Percentiles rank a stretch among this genome's conserved stretches.
Conservation (phyloP, 2,329 filamentous ascomycete species). For the Nigrospora oryzae region DNA sequence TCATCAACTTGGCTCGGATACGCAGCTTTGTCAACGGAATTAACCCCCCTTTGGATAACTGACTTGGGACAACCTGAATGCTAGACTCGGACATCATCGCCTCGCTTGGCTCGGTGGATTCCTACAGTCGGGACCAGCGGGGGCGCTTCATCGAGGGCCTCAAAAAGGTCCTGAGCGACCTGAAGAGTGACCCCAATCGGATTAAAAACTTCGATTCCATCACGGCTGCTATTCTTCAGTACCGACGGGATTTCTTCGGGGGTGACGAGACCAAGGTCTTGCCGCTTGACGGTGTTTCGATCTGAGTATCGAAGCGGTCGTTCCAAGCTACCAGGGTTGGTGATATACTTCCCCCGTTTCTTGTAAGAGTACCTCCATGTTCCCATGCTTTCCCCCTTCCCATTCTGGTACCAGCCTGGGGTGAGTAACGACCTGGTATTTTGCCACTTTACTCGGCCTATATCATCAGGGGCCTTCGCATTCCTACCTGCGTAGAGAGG, state of each 20-base stretch:
- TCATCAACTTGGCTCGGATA: not conserved
- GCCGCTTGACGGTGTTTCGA: conserved; percentile 39
- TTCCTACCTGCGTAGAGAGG: no score
- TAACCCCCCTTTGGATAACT: conserved; percentile 34
- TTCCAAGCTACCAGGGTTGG: not conserved
- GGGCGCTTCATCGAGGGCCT: conserved; percentile 56
- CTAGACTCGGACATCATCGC: conserved; percentile 67
- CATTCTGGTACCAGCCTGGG: no score
- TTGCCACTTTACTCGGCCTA: no score
- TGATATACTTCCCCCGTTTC: no score
- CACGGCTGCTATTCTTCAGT: conserved; percentile 58
- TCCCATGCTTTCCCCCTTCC: no score
- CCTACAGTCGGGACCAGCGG: conserved; percentile 53
- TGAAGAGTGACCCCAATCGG: conserved; percentile 41
- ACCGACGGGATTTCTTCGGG: conserved; percentile 54
- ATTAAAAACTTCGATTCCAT: conserved; percentile 60
- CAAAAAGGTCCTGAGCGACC: conserved; percentile 48
- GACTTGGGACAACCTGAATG: conserved; percentile 29
- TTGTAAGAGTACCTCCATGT: no score
- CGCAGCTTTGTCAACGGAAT: conserved; percentile 23
- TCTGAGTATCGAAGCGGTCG: not conserved
- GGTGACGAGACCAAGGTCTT: conserved; percentile 57
- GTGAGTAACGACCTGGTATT: no score
- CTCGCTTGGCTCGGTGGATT: conserved; percentile 59
- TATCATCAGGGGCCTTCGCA: no score